phyloP scores from a whole-genome alignment of 78 protist genomes.

The Dictyostelium purpureum region DNA sequence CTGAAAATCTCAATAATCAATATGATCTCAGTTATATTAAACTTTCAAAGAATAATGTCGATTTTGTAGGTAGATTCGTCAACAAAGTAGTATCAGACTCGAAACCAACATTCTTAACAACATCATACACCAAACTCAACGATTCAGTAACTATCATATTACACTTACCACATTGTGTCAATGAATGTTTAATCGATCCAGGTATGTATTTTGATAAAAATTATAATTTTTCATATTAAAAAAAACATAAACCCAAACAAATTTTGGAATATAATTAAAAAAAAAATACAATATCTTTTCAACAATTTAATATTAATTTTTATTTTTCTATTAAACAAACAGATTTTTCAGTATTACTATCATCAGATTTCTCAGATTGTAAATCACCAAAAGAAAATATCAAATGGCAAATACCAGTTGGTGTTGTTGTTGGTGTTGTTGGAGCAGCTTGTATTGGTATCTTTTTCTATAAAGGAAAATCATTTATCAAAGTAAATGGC shows the following conservation, averaged over 20 bases:
- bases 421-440: neutral
- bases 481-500: too few species aligned
- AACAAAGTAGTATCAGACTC: conserved; percentile 10
- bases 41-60: neutral
- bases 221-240: too few species aligned
- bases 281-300: neutral
- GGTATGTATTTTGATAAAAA: too few species aligned
- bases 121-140: neutral
- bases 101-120: neutral
- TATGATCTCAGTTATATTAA: conserved; percentile 9
- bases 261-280: neutral
- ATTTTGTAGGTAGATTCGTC: conserved; percentile 21
- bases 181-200: too few species aligned
- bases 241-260: too few species aligned
- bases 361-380: neutral
- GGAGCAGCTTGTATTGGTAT: too few species aligned
- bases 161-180: too few species aligned
- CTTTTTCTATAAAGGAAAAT: too few species aligned
- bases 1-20: neutral
- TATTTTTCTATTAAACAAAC: too few species aligned
- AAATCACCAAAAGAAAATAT: too few species aligned
- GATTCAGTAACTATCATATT: too few species aligned
- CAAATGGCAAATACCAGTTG: neutral
- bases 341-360: neutral
- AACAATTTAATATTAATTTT: neutral